These are phyloP conservation scores for Naganishia cerealis DNA, from an alignment of 1,284 basidiomycete species.

Conservation along the genomic window DNA sequence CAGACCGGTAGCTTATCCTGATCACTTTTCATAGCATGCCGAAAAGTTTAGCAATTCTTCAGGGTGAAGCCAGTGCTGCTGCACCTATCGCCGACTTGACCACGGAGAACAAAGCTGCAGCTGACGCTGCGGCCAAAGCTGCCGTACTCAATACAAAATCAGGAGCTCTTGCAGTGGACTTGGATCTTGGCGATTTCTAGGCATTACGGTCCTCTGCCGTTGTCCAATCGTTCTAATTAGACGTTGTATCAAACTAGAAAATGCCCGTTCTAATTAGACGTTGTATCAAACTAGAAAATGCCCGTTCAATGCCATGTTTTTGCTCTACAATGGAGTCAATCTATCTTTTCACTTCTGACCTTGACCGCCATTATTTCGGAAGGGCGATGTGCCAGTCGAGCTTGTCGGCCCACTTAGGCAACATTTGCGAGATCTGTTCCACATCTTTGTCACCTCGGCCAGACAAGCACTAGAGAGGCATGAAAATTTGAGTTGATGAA, in stretches of 20 bases:
- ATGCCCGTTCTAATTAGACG: neutral
- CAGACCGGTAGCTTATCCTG: neutral
- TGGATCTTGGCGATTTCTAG: slow-evolving; percentile 36
- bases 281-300: slow-evolving; percentile 1
- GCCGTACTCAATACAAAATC: slow-evolving; percentile 26
- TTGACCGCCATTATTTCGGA: slow-evolving; percentile 11
- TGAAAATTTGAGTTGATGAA: neutral
- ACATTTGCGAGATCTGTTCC: slow-evolving; percentile 78
- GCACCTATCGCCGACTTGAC: slow-evolving; percentile 13
- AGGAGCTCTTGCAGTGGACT: slow-evolving; percentile 33
- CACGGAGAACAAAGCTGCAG: slow-evolving; percentile 24
- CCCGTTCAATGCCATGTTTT: neutral
- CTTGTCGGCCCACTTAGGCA: slow-evolving; percentile 84
- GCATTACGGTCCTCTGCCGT: neutral
- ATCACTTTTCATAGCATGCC: slow-evolving; percentile 11
- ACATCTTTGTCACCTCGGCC: slow-evolving; percentile 94
- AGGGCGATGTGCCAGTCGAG: slow-evolving; percentile 74
- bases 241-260: neutral
- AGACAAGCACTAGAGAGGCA: slow-evolving; percentile 68
- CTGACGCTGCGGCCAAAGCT: slow-evolving; percentile 20
- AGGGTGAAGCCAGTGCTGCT: neutral
- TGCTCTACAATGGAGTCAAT: slow-evolving; percentile 2
- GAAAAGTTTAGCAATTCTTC: slow-evolving; percentile 13
- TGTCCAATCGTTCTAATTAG: neutral
- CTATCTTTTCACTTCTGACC: neutral